These are phyloP conservation scores for Penicillium rolfsii DNA, from an alignment of 2,329 filamentous ascomycete species.

Conservation along the genomic window DNA sequence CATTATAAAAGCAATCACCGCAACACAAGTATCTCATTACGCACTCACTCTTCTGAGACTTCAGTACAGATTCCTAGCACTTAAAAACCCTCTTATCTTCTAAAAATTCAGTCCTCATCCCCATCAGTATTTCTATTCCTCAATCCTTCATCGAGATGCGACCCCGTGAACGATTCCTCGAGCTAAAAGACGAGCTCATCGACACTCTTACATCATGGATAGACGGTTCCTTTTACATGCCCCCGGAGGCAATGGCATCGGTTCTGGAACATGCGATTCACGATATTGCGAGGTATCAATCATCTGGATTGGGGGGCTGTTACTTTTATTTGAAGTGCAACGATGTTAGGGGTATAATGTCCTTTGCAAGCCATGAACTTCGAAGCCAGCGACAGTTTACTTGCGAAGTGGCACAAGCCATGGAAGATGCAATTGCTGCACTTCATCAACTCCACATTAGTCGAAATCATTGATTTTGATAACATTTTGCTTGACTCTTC, in stretches of 20 bases:
- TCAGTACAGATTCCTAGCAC: neutral
- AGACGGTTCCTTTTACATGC: neutral
- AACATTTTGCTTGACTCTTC: neutral
- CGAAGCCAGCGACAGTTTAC: neutral
- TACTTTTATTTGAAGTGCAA: neutral
- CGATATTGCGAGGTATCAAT: neutral
- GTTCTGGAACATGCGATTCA: neutral
- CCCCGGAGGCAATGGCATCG: constrained; percentile 1
- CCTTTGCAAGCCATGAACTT: neutral
- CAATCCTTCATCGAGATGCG: neutral
- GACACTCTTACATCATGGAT: constrained; percentile 1
- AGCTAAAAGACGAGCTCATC: neutral
- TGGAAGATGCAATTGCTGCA: neutral
- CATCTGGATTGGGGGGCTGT: neutral
- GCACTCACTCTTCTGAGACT: neutral
- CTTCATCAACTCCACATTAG: neutral
- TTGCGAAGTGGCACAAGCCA: neutral
- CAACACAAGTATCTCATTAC: neutral
- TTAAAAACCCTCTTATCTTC: neutral
- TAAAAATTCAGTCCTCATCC: neutral
- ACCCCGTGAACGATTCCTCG: neutral
- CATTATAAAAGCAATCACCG: neutral
- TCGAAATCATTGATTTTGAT: neutral
- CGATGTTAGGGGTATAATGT: neutral
- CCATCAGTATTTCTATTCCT: neutral